Evolutionary conservation across 2,329 filamentous ascomycete species (phyloP).

Genomic region (Colletotrichum kahawae): DNA sequence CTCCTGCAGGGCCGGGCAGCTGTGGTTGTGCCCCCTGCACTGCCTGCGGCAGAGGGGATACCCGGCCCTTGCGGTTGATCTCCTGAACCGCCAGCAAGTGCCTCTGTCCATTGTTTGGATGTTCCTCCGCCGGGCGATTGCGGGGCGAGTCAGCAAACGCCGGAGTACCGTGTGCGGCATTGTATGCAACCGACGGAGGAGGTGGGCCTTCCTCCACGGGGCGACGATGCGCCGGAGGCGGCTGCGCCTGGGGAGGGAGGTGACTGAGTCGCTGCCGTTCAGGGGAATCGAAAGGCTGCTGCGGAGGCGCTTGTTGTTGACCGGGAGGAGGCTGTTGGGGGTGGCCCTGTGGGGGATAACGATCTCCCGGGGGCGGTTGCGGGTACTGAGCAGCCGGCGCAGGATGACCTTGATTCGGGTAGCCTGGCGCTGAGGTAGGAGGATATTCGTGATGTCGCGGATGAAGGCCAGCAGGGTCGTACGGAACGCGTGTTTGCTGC

Average conservation of each 20-base stretch:
- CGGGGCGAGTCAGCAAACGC: slow-evolving; percentile 47
- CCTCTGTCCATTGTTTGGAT: slow-evolving; percentile 63
- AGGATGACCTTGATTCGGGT: slow-evolving; percentile 35
- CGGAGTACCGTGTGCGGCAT: slow-evolving; percentile 42
- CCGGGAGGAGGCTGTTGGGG: slow-evolving; percentile 30
- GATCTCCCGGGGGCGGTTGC: slow-evolving; percentile 30
- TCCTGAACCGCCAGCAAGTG: slow-evolving; percentile 81
- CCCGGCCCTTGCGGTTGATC: slow-evolving; percentile 79
- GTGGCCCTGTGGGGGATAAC: slow-evolving; percentile 30
- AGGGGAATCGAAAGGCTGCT: slow-evolving; percentile 34
- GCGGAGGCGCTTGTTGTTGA: not conserved
- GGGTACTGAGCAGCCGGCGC: slow-evolving; percentile 25
- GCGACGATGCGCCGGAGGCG: slow-evolving; percentile 43
- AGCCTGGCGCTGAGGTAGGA: slow-evolving; percentile 44
- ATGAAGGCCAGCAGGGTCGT: slow-evolving; percentile 46
- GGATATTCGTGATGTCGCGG: slow-evolving; percentile 55
- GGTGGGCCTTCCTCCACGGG: slow-evolving; percentile 53
- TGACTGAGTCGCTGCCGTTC: slow-evolving; percentile 30
- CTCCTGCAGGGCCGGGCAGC: slow-evolving; percentile 76
- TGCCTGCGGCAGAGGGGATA: slow-evolving; percentile 89
- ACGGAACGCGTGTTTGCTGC: slow-evolving; percentile 40
- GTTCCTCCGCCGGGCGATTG: slow-evolving; percentile 52
- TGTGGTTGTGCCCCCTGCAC: slow-evolving; percentile 91
- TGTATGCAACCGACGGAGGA: slow-evolving; percentile 57
- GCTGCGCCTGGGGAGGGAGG: slow-evolving; percentile 34